A percentile compares a stretch with the other conserved stretches of the same genome.
phyloP scores from a whole-genome alignment of 352 stramenopile genomes.

The Achlya hypogyna region DNA sequence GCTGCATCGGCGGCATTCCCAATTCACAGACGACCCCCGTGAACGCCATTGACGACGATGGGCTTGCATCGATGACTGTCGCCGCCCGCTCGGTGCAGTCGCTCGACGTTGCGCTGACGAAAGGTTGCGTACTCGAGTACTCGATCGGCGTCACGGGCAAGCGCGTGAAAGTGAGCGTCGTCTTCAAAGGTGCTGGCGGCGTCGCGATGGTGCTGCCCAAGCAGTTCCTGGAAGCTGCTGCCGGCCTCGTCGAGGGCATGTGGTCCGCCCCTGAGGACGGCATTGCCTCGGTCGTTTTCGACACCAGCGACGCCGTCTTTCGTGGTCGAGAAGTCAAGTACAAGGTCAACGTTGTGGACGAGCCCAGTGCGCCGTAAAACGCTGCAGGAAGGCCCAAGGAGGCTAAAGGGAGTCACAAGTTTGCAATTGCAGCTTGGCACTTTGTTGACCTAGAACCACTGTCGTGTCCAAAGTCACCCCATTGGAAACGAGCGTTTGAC shows the following conservation, averaged over 20 bases:
- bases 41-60: not conserved
- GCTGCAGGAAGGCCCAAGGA: too few species aligned
- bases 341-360: not conserved
- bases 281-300: not conserved
- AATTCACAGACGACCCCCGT: slow-evolving; percentile 2
- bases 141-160: not conserved
- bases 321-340: not conserved
- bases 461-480: too few species aligned
- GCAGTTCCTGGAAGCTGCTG: not conserved
- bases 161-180: not conserved
- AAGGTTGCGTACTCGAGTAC: not conserved
- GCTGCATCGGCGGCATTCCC: slow-evolving; percentile 8
- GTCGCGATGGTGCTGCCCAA: not conserved
- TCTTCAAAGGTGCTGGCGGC: not conserved
- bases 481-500: too few species aligned
- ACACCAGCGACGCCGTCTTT: not conserved
- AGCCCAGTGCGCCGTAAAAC: not conserved
- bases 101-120: not conserved
- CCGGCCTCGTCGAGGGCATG: not conserved
- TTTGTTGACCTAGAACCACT: too few species aligned
- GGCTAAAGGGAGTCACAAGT: too few species aligned
- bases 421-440: too few species aligned
- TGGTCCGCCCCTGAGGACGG: not conserved
- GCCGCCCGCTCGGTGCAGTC: not conserved
- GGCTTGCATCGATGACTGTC: not conserved